A percentile compares a stretch with the other conserved stretches of the same genome.
Conservation (phyloP, 306 rosid species). For the Fragaria iinumae region DNA sequence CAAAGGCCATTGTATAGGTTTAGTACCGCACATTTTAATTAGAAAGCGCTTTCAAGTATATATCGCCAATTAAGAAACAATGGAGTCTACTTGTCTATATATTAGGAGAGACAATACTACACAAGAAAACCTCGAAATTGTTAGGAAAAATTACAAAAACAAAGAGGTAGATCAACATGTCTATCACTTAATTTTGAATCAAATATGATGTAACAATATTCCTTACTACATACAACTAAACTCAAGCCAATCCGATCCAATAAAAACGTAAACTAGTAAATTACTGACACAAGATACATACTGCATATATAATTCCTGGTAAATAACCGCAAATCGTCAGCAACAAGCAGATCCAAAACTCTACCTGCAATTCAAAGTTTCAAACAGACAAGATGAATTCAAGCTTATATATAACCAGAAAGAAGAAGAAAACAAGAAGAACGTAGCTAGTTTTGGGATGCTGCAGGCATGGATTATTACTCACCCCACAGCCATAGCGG, state of each 20-base stretch:
- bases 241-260: background rate
- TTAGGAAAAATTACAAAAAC: no score
- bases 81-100: no score
- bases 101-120: no score
- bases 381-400: background rate
- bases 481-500: slow-evolving; percentile 36
- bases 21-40: no score
- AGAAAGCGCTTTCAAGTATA: background rate
- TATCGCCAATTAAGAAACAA: no score
- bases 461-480: no score
- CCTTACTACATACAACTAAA: background rate
- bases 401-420: background rate
- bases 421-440: background rate
- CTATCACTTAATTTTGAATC: background rate
- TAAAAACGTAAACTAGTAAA: background rate
- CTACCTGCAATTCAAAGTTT: slow-evolving; percentile 17
- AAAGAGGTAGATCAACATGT: background rate
- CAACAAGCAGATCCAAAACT: slow-evolving; percentile 42
- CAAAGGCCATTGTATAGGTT: background rate
- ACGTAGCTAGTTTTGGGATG: background rate
- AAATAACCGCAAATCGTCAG: slow-evolving; percentile 40
- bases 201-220: background rate
- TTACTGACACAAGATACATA: slow-evolving; percentile 26
- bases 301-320: slow-evolving; percentile 45
- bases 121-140: no score